These are phyloP conservation scores for Suhomyces yuchorum DNA, from an alignment of 1,139 yeast species.

Conservation along the genomic window DNA sequence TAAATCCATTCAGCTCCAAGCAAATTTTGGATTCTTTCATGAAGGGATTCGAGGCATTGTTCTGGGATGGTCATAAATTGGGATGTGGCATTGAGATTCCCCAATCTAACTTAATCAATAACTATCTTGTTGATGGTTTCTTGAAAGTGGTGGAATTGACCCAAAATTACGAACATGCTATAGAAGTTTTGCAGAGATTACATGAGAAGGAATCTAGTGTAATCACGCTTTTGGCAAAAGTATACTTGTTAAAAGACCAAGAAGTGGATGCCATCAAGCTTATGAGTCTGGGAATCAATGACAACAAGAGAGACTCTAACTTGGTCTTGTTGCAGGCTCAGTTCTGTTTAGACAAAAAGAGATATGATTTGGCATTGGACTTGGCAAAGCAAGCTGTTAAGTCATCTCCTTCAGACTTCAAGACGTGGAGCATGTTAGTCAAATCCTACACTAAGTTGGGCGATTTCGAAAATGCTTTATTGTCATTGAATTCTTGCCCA, in stretches of 20 bases:
- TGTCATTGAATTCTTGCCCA: constrained; percentile 88
- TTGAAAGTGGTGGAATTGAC: constrained; percentile 65
- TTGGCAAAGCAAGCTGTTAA: constrained; percentile 76
- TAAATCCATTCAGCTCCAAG: constrained; percentile 58
- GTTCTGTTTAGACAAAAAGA: constrained; percentile 65
- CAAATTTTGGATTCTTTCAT: constrained; percentile 58
- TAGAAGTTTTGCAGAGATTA: constrained; percentile 49
- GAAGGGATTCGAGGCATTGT: constrained; percentile 58
- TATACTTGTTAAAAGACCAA: constrained; percentile 60
- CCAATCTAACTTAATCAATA: constrained; percentile 66
- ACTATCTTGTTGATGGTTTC: constrained; percentile 78
- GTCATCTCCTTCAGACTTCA: constrained; percentile 82
- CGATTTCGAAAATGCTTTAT: constrained; percentile 74
- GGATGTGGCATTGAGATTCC: constrained; percentile 73
- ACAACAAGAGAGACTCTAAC: constrained; percentile 64
- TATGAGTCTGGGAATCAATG: constrained; percentile 61
- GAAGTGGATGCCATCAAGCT: constrained; percentile 76
- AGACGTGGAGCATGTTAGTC: constrained; percentile 78
- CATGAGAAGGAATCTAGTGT: constrained; percentile 51
- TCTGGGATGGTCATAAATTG: constrained; percentile 64
- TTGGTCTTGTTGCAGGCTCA: constrained; percentile 64
- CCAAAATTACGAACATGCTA: constrained; percentile 63
- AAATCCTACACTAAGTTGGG: constrained; percentile 68
- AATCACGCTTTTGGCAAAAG: constrained; percentile 56
- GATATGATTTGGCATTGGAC: constrained; percentile 71